Percentiles rank a stretch among this genome's conserved stretches.
Conservation (phyloP, 257 asterid genomes). For the Mitragyna speciosa region DNA sequence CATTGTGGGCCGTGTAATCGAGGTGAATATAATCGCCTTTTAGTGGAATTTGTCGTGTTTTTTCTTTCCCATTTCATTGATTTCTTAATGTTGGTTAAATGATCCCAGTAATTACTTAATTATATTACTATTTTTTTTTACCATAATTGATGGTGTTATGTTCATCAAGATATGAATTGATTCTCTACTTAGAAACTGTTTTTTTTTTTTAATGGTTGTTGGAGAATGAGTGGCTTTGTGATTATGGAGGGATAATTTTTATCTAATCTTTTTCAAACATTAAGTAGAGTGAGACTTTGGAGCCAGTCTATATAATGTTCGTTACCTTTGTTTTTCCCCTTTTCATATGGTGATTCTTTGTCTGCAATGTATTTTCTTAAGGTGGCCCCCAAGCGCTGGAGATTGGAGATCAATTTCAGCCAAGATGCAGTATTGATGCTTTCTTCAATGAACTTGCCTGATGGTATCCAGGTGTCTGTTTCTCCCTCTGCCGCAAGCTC, state of each 20-base stretch:
- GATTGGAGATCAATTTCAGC: conserved; percentile 80
- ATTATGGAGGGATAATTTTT: too few relatives aligned
- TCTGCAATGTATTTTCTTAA: conserved; percentile 22
- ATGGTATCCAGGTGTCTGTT: conserved; percentile 82
- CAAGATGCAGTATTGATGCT: conserved; percentile 95
- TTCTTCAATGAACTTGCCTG: conserved; percentile 93
- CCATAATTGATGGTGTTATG: too few relatives aligned
- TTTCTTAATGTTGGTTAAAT: too few relatives aligned
- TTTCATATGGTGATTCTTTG: neutral
- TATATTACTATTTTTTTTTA: too few relatives aligned
- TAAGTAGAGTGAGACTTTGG: too few relatives aligned
- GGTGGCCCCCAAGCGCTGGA: conserved; percentile 98
- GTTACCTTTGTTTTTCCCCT: neutral
- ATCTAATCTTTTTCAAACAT: too few relatives aligned
- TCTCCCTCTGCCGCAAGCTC: neutral
- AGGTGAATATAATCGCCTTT: conserved; percentile 38
- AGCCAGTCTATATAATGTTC: too few relatives aligned
- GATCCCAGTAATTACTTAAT: too few relatives aligned
- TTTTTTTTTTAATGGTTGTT: too few relatives aligned
- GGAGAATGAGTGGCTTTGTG: too few relatives aligned
- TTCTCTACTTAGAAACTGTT: too few relatives aligned
- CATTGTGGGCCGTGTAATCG: conserved; percentile 87
- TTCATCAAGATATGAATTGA: too few relatives aligned
- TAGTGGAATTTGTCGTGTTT: neutral
- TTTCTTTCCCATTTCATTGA: neutral